Evolutionary conservation across 352 stramenopile genomes (phyloP).

Genomic region (Peronosclerospora sorghi): DNA sequence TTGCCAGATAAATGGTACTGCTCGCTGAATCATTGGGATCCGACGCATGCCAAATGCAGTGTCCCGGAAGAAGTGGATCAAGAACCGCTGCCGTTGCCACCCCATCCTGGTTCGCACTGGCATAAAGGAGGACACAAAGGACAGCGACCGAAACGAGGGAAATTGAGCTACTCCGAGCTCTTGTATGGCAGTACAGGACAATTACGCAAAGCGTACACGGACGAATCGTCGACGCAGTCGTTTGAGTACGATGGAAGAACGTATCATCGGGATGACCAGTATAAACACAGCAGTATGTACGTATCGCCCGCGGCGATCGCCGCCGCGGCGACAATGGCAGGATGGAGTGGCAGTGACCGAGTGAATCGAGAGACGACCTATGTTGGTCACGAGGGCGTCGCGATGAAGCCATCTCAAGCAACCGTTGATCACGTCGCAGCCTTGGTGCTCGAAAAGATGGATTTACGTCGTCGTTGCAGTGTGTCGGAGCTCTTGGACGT

Average conservation of each 20-base stretch:
- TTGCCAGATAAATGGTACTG: conserved; percentile 96
- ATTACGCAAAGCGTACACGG: conserved; percentile 71
- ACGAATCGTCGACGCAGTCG: conserved; percentile 59
- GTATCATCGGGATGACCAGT: conserved; percentile 71
- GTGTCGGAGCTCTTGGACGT: conserved; percentile 46
- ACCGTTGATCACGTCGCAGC: conserved; percentile 37
- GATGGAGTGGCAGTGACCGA: conserved; percentile 22
- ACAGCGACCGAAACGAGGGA: conserved; percentile 41
- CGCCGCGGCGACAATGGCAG: conserved; percentile 16
- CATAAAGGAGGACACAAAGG: conserved; percentile 36
- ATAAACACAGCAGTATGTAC: conserved; percentile 77
- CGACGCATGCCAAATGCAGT: conserved; percentile 58
- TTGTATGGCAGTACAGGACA: conserved; percentile 73
- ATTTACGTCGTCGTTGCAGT: conserved; percentile 41
- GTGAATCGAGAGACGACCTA: conserved; percentile 13
- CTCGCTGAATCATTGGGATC: conserved; percentile 91
- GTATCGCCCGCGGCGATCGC: conserved; percentile 33
- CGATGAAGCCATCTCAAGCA: conserved; percentile 6
- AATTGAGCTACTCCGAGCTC: conserved; percentile 75
- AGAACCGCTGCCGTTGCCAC: conserved; percentile 38
- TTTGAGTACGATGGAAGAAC: conserved; percentile 65
- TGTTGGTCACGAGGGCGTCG: not conserved
- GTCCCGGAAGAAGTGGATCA: conserved; percentile 70
- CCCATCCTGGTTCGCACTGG: conserved; percentile 36
- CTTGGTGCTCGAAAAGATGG: conserved; percentile 42